Conservation (phyloP, 768 basidiomycete genomes). For the Pulveroboletus sp. region DNA sequence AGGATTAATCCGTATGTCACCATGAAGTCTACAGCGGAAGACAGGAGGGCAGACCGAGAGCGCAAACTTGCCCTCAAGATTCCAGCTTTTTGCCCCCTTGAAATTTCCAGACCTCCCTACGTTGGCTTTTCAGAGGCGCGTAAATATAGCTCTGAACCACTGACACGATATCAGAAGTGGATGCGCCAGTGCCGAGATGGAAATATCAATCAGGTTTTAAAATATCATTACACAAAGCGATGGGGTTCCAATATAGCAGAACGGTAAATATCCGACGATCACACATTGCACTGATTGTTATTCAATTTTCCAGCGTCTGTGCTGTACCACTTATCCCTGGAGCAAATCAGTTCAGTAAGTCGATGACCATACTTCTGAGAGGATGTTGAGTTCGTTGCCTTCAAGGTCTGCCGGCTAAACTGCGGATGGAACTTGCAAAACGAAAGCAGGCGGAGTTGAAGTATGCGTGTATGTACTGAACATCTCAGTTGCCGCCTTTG, state of each 20-base stretch:
- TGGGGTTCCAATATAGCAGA: slow-evolving; percentile 44
- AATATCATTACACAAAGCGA: slow-evolving; percentile 52
- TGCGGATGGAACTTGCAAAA: slow-evolving; percentile 37
- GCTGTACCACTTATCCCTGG: slow-evolving; percentile 48
- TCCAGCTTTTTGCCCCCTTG: slow-evolving; percentile 39
- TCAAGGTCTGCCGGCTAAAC: slow-evolving; percentile 39
- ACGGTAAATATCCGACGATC: slow-evolving; percentile 35
- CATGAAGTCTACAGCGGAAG: slow-evolving; percentile 30
- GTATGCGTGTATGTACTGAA: slow-evolving; percentile 24
- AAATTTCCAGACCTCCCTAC: slow-evolving; percentile 8
- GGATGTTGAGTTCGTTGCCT: background rate
- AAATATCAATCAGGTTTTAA: slow-evolving; percentile 31
- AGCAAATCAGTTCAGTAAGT: slow-evolving; percentile 50
- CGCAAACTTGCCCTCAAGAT: slow-evolving; percentile 41
- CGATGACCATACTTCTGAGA: background rate
- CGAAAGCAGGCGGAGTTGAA: slow-evolving; percentile 22
- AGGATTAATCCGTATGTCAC: slow-evolving; percentile 58
- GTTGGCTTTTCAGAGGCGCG: slow-evolving; percentile 47
- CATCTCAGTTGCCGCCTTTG: background rate
- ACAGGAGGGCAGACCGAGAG: slow-evolving; percentile 30
- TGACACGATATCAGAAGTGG: slow-evolving; percentile 39
- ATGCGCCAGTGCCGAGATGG: slow-evolving; percentile 28
- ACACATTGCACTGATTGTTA: background rate
- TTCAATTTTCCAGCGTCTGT: slow-evolving; percentile 36
- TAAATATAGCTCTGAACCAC: slow-evolving; percentile 41